Evolutionary conservation across 495 filamentous ascomycete species (phyloP), one percentile per base, ranked within the genome.

Genomic region (Xylaria curta): DNA sequence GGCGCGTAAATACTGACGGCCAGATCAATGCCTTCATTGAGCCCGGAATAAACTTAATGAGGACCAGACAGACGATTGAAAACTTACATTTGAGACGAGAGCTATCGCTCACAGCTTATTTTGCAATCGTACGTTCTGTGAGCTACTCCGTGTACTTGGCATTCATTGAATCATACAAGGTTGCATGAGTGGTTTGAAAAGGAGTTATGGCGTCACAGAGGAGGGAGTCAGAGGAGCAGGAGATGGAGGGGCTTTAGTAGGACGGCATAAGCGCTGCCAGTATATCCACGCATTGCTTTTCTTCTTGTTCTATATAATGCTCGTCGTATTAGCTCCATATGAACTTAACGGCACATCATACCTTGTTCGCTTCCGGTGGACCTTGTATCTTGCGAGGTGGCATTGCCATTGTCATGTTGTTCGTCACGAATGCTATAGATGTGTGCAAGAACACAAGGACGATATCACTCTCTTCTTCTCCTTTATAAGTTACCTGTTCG

Each of bases 181-280:
- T 42, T 38, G 63, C 44, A 66, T 51, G 46, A 28, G 21, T 12
- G 28, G 26, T 24, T 49, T 28, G 19, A 47, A 62, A 46, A 53
- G 68, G 68, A 69, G 68, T 69, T 69, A 60, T n/a, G 68, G 68
- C 68, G 68, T 69, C 58, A 40, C 17, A 40, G 31, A 42, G 42
- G 56, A 51, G 42, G 44, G 46, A 36, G 58, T 56, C 51, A n/a
- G n/a, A 31, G 36, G 17, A n/a, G 44, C 47, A 17, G 64, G 53
- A 10, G 19, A 19, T 26, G 21, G n/a, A 42, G n/a, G 12, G 13
- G 53, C n/a, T 33, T 15, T 38, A 26, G 38, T 44, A 21, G 4
- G 33, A 38, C 21, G 28, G 44, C 62, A 21, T 66, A 66, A 44
- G n/a, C 51, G 36, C 19, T 33, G 21, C 49, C 53, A 26, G 49